Percentiles rank a stretch among this genome's conserved stretches.
Conservation (phyloP, 2,329 filamentous ascomycete genomes). For the Fusarium algeriense region DNA sequence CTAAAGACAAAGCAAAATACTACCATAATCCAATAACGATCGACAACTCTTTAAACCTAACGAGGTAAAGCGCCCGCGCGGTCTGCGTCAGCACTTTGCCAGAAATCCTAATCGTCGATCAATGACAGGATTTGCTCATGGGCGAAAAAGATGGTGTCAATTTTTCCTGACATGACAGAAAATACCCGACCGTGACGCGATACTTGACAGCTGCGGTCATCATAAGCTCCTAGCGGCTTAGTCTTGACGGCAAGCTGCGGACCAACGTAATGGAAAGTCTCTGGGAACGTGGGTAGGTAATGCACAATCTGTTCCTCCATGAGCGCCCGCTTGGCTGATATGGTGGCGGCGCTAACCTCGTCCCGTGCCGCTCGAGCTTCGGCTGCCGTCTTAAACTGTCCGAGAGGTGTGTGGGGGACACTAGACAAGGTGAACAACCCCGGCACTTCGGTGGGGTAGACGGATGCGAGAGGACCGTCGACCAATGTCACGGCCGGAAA, state of each 20-base stretch:
- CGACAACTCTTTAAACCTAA: too few species aligned
- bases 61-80: too few species aligned
- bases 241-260: conserved; percentile 9
- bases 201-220: conserved; percentile 8
- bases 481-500: conserved; percentile 11
- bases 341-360: not conserved
- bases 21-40: too few species aligned
- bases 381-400: conserved; percentile 3
- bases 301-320: conserved; percentile 10
- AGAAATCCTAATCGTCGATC: not conserved
- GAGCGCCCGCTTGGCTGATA: not conserved
- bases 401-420: conserved; percentile 11
- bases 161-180: conserved; percentile 12
- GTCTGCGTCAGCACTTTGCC: too few species aligned
- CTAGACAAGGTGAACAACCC: conserved; percentile 11
- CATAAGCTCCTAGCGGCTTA: conserved; percentile 4
- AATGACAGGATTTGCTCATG: not conserved
- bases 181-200: conserved; percentile 3
- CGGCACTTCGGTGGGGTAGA: conserved; percentile 6
- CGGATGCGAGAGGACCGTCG: conserved; percentile 1
- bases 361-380: conserved; percentile 6
- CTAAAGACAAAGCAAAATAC: too few species aligned
- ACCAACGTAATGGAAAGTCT: not conserved
- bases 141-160: conserved; percentile 15
- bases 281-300: not conserved